phyloP scores from a whole-genome alignment of 768 basidiomycete species.

The Lentinula lateritia region DNA sequence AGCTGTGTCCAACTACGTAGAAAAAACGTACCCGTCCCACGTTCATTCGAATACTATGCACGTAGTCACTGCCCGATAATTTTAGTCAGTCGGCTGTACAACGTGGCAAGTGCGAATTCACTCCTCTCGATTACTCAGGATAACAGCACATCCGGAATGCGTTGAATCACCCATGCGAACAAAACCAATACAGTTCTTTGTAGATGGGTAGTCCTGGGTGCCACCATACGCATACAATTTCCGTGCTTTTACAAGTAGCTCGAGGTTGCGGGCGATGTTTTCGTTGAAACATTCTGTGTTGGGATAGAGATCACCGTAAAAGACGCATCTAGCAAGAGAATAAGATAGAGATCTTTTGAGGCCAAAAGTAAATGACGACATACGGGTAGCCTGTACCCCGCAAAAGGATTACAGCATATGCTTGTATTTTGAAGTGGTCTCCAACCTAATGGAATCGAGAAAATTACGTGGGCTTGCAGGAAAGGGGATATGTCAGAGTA shows the following conservation, averaged over 20 bases:
- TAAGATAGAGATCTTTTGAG: not conserved
- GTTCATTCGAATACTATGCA: slow-evolving; percentile 57
- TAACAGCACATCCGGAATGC: slow-evolving; percentile 61
- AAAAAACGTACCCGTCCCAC: slow-evolving; percentile 44
- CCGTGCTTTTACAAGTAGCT: slow-evolving; percentile 53
- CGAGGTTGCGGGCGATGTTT: slow-evolving; percentile 43
- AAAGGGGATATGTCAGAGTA: not conserved
- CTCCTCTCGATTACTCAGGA: slow-evolving; percentile 59
- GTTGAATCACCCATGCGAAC: slow-evolving; percentile 55
- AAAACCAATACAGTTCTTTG: slow-evolving; percentile 70
- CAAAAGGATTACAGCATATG: slow-evolving; percentile 76
- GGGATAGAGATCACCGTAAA: slow-evolving; percentile 79
- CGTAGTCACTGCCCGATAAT: slow-evolving; percentile 14
- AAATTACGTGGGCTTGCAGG: not conserved
- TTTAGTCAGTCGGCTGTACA: not conserved
- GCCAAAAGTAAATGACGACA: slow-evolving; percentile 21
- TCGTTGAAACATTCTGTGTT: slow-evolving; percentile 63
- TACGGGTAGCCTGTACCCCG: slow-evolving; percentile 70
- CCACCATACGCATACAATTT: slow-evolving; percentile 63
- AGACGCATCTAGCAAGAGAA: slow-evolving; percentile 58
- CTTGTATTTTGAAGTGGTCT: slow-evolving; percentile 69
- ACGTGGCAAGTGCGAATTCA: slow-evolving; percentile 13
- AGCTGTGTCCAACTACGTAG: slow-evolving; percentile 1
- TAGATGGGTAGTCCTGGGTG: slow-evolving; percentile 52
- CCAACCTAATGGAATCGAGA: slow-evolving; percentile 43